Conservation (phyloP, 371 early-diverging fungal genomes). For the Mortierella sp. region DNA sequence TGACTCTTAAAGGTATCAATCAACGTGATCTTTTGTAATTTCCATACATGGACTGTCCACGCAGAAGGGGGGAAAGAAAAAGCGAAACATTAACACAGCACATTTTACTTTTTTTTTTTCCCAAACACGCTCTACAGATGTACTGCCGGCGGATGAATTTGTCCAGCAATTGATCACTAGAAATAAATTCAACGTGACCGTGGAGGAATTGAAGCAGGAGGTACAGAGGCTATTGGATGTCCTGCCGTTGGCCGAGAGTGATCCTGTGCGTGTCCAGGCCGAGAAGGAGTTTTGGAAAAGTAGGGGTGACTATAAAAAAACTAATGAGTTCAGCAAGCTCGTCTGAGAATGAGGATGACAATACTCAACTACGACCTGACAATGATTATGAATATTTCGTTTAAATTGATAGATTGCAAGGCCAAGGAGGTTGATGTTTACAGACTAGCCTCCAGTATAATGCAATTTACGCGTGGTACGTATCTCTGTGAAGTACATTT, state of each 20-base stretch:
- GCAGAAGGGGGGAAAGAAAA: too few species aligned
- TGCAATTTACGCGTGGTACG: constrained; percentile 45
- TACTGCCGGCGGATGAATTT: constrained; percentile 42
- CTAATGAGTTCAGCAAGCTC: neutral
- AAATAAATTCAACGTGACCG: constrained; percentile 13
- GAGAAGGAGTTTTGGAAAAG: constrained; percentile 32
- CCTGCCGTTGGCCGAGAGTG: constrained; percentile 24
- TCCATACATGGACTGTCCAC: too few species aligned
- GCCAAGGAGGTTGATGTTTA: constrained; percentile 16
- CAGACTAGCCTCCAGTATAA: constrained; percentile 16
- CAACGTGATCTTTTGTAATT: too few species aligned
- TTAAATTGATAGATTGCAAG: constrained; percentile 23
- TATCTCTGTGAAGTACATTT: neutral
- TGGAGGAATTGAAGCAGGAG: constrained; percentile 24
- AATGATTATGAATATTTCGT: neutral
- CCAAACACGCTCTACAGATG: constrained; percentile 12
- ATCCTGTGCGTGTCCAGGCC: constrained; percentile 31
- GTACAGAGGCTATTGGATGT: constrained; percentile 22
- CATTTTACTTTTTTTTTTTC: neutral
- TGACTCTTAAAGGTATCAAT: constrained; percentile 28
- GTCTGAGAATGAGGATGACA: too few species aligned
- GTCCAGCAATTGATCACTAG: constrained; percentile 24
- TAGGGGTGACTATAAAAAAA: neutral
- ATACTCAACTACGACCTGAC: neutral
- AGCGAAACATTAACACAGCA: too few species aligned